Evolutionary conservation across 768 basidiomycete species (phyloP).

Genomic region (Serendipita vermifera): DNA sequence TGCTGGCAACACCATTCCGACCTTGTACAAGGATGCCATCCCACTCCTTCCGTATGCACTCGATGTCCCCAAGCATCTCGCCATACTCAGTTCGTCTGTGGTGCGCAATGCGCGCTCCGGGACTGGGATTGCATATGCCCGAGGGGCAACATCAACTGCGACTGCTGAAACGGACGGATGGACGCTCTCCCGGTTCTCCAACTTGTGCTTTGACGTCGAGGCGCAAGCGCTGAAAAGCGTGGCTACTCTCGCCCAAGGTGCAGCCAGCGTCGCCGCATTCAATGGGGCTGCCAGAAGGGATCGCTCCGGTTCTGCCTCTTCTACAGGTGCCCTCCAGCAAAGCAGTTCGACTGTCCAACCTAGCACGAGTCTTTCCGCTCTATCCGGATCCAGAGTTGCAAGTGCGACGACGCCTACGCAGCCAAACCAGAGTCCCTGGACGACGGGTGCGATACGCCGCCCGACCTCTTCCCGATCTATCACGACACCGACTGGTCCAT

Average conservation of each 20-base stretch:
- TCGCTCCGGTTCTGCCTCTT: background rate
- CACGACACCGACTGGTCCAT: background rate
- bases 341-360: no score
- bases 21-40: slow-evolving; percentile 55
- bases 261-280: slow-evolving; percentile 6
- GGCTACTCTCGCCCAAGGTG: background rate
- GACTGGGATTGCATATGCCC: background rate
- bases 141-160: slow-evolving; percentile 29
- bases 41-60: slow-evolving; percentile 60
- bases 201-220: slow-evolving; percentile 55
- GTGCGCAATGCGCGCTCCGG: slow-evolving; percentile 39
- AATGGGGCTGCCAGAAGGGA: background rate
- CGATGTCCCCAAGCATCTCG: slow-evolving; percentile 68
- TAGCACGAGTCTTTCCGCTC: background rate
- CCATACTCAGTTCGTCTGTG: slow-evolving; percentile 62
- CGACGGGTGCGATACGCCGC: background rate
- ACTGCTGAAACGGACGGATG: slow-evolving; percentile 6
- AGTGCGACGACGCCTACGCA: background rate
- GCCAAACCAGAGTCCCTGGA: background rate
- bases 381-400: background rate
- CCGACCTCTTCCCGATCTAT: background rate
- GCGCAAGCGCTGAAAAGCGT: slow-evolving; percentile 54
- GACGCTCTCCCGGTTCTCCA: background rate
- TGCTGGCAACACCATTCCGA: slow-evolving; percentile 30
- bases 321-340: background rate